Base-by-base conservation (phyloP, 2,329 filamentous ascomycete species). In the Aspergillus nomiae region DNA sequence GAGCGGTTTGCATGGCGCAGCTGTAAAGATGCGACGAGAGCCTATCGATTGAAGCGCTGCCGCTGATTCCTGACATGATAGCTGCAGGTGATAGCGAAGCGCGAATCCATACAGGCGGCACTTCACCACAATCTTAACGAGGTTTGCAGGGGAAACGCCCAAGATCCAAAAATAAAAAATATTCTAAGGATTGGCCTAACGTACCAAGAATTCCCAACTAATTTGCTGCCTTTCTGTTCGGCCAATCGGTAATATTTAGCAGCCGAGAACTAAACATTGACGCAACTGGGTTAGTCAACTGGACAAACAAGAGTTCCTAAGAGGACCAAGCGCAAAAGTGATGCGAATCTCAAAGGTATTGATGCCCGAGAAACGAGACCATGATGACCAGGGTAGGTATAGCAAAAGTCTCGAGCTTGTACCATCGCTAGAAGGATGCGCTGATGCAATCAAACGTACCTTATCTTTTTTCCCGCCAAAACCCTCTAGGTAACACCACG, bases 391-490 rank as follows among this genome's bases (percentile, higher is more conserved):
- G 10, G 48, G 5, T 21, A 19, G 48, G 19, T 34, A 11, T 34
- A 51, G 48, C 16, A 30, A 30, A 55, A 24, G 34, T 43, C 41
- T 14, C 51, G 26, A 46, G 28, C 41, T 19, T 24, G 36, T 16
- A 14, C 28, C 55, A 19, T 48, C 30, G n/a, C 21, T 48, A 14
- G 16, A 24, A 60, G 19, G 12, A 46, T 38, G 59, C 53, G 12
- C 26, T 50, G 45, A 63, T 26, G 19, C 48, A 51, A 32, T 34
- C 48, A 51, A 51, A 14, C 92, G 80, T 85, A 97, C 94, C 91
- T 97, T 98, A 83, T 99, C 94, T 79, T 98, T 99, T 78, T 93
- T 95, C 74, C 93, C 94, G 38, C 95, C 95, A 79, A 96, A 97
- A n/a, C 95, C 95, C 76, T 97, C 91, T 32, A 96, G 79, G 84